Conservation (phyloP, 1,284 basidiomycete species). For the Trichosporon coremiiforme region DNA sequence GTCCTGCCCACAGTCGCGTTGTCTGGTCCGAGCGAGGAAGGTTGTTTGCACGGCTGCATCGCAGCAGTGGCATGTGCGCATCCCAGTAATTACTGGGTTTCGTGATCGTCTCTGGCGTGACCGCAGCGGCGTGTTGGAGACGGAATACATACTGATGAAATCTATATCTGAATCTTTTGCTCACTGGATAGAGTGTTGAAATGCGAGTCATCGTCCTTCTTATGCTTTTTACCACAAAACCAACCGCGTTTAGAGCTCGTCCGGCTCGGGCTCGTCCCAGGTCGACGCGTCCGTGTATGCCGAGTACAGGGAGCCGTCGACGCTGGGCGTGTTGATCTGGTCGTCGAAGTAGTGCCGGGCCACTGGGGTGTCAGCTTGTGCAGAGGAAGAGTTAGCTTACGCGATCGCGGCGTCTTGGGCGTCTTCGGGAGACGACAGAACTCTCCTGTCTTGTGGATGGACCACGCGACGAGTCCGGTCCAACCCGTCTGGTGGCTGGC, state of each 20-base stretch:
- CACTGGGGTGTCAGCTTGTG: slow-evolving; percentile 70
- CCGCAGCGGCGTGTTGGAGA: no score
- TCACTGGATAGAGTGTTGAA: neutral
- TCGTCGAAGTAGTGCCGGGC: slow-evolving; percentile 93
- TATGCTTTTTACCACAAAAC: neutral
- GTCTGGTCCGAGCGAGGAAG: no score
- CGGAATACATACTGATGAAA: slow-evolving; percentile 4
- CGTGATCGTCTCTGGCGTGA: no score
- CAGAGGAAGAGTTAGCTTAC: slow-evolving; percentile 59
- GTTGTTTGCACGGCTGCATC: no score
- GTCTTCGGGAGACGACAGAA: slow-evolving; percentile 83
- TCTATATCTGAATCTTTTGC: slow-evolving; percentile 2
- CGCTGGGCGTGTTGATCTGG: slow-evolving; percentile 54
- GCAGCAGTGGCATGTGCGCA: no score
- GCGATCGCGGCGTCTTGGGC: slow-evolving; percentile 62
- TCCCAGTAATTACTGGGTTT: no score
- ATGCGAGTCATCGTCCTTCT: neutral
- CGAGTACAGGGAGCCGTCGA: slow-evolving; percentile 46
- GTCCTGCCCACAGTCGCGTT: no score
- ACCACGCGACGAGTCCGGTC: slow-evolving; percentile 87
- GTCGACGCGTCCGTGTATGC: slow-evolving; percentile 46
- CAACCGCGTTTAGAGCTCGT: slow-evolving; percentile 38
- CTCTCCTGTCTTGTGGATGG: slow-evolving; percentile 79
- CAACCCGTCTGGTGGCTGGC: slow-evolving; percentile 98
- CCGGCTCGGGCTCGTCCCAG: slow-evolving; percentile 46